These are phyloP conservation scores for Boletus eberwhitei DNA, from an alignment of 768 basidiomycete species.

Conservation along the genomic window DNA sequence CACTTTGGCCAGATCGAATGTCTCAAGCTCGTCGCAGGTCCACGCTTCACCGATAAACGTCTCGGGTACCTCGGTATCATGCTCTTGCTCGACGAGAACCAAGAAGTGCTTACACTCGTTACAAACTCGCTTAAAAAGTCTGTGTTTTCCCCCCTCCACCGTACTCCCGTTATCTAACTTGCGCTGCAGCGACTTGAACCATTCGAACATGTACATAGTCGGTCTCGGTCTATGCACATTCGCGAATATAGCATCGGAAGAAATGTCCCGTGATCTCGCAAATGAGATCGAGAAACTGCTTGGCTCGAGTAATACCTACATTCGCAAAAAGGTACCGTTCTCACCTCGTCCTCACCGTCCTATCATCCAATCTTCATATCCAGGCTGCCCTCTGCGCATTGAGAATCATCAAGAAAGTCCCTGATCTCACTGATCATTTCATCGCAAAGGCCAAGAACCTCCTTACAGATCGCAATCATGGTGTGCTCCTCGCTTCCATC, in stretches of 20 bases:
- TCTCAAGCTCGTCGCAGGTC: constrained; percentile 90
- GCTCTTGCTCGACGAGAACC: constrained; percentile 95
- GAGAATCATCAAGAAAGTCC: constrained; percentile 92
- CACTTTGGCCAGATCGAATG: constrained; percentile 99
- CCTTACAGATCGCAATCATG: constrained; percentile 94
- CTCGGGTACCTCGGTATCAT: constrained; percentile 97
- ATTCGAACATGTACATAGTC: constrained; percentile 98
- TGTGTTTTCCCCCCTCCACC: not conserved
- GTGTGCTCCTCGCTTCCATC: constrained; percentile 89
- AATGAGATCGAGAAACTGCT: constrained; percentile 98
- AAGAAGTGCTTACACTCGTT: constrained; percentile 94
- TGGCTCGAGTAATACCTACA: constrained; percentile 97
- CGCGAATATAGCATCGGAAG: constrained; percentile 98
- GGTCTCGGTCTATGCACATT: constrained; percentile 97
- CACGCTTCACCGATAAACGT: constrained; percentile 93
- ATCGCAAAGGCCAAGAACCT: constrained; percentile 83
- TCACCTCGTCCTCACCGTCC: not conserved
- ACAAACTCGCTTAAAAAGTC: constrained; percentile 99
- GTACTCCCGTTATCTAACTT: constrained; percentile 7
- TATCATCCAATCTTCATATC: not conserved
- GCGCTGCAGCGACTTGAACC: constrained; percentile 88
- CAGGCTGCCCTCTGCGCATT: constrained; percentile 95
- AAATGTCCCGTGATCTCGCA: constrained; percentile 97
- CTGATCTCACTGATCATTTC: constrained; percentile 94
- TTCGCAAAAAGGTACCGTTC: constrained; percentile 85